Conservation (phyloP, 495 filamentous ascomycete species). For the Talaromyces adpressus region DNA sequence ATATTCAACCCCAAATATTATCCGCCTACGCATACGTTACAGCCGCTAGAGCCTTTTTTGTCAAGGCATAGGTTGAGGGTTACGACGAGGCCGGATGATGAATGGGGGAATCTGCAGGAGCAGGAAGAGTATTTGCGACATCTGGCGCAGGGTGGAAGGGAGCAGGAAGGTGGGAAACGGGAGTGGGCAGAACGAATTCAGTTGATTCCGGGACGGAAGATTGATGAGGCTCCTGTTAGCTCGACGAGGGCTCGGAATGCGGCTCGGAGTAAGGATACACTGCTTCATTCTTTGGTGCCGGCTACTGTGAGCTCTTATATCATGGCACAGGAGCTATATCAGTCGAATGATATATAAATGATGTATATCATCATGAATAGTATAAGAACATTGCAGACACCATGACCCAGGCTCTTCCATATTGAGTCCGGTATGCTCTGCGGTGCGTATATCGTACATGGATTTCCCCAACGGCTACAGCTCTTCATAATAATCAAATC, state of each 20-base stretch:
- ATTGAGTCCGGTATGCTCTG: background rate
- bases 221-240: constrained; percentile 55
- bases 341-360: constrained; percentile 8
- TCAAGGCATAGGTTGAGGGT: constrained; percentile 61
- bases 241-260: constrained; percentile 74
- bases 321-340: constrained; percentile 30
- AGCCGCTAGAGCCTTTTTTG: constrained; percentile 62
- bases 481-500: background rate
- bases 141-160: constrained; percentile 43
- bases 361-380: background rate
- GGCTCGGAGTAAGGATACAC: constrained; percentile 43
- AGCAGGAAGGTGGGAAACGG: constrained; percentile 47
- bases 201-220: constrained; percentile 55
- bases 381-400: background rate
- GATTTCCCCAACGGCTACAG: background rate
- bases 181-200: constrained; percentile 69
- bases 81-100: constrained; percentile 59
- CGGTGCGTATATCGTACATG: background rate
- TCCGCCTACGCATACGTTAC: constrained; percentile 43
- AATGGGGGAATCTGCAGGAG: constrained; percentile 55
- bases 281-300: constrained; percentile 56
- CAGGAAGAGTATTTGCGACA: constrained; percentile 52
- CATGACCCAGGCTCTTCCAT: background rate
- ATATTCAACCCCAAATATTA: constrained; percentile 87
- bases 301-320: constrained; percentile 55